phyloP scores from a whole-genome alignment of 371 early-diverging fungal species.

The Apophysomyces ossiformis region DNA sequence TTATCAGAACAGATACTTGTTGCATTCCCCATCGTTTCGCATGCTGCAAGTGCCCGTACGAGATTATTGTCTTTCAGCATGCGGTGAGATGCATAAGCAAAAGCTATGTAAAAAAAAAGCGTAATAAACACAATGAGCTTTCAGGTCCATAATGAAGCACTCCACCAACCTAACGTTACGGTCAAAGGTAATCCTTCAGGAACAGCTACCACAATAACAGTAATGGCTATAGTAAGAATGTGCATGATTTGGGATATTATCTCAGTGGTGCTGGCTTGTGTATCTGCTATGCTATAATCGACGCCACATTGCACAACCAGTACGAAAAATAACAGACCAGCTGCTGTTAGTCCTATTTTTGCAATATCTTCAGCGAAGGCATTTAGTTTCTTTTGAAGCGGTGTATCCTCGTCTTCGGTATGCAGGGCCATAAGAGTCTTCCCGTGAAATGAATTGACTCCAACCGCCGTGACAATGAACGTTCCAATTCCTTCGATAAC shows the following conservation, averaged over 20 bases:
- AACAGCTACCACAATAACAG: slow-evolving; percentile 79
- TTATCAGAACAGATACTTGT: slow-evolving; percentile 93
- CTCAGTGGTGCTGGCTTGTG: slow-evolving; percentile 27
- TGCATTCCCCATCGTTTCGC: slow-evolving; percentile 95
- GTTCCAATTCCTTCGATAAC: slow-evolving; percentile 80
- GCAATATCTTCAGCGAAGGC: slow-evolving; percentile 73
- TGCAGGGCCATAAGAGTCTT: slow-evolving; percentile 77
- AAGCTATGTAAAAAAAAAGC: slow-evolving; percentile 49
- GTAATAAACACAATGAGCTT: background rate
- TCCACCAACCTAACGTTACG: slow-evolving; percentile 64
- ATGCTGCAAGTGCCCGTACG: slow-evolving; percentile 86
- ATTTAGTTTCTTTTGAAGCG: slow-evolving; percentile 73
- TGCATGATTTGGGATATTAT: slow-evolving; percentile 54
- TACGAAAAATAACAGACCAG: slow-evolving; percentile 69
- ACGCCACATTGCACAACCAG: slow-evolving; percentile 69
- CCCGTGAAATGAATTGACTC: slow-evolving; percentile 76
- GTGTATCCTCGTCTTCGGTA: slow-evolving; percentile 64
- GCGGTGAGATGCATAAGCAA: slow-evolving; percentile 79
- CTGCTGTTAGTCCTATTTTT: slow-evolving; percentile 70
- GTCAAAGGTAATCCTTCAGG: slow-evolving; percentile 85
- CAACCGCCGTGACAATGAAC: slow-evolving; percentile 73
- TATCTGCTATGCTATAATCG: slow-evolving; percentile 10
- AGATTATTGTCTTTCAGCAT: slow-evolving; percentile 93
- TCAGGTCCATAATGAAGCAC: background rate
- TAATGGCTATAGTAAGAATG: slow-evolving; percentile 73